These are phyloP conservation scores for Trichoderma afroharzianum DNA, from an alignment of 2,329 filamentous ascomycete genomes.

Conservation along the genomic window DNA sequence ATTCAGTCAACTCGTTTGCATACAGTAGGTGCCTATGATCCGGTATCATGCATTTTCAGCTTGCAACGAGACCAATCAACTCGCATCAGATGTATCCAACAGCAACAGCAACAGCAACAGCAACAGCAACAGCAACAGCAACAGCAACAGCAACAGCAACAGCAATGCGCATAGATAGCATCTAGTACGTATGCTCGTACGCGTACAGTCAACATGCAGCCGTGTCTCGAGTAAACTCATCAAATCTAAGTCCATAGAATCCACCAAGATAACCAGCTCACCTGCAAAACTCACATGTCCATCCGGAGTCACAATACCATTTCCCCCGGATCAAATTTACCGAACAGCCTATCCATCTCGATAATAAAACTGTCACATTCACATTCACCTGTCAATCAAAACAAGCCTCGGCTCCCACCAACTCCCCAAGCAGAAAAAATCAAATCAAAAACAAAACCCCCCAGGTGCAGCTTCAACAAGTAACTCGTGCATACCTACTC, in stretches of 20 bases:
- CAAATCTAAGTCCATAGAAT: background rate
- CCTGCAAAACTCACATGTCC: background rate
- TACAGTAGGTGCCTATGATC: background rate
- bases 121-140: background rate
- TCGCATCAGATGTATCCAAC: background rate
- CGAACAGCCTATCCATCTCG: background rate
- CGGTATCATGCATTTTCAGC: background rate
- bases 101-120: background rate
- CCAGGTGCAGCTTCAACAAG: background rate
- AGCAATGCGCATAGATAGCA: background rate
- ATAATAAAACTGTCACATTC: no score
- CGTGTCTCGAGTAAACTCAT: background rate
- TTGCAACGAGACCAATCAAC: background rate
- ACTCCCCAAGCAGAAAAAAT: background rate
- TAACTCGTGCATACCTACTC: background rate
- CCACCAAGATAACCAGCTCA: background rate
- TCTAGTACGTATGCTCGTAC: background rate
- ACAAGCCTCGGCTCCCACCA: background rate
- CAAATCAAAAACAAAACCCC: background rate
- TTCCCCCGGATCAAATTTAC: background rate
- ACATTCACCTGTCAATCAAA: background rate
- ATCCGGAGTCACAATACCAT: no score
- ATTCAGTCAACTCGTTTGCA: background rate
- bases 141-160: background rate
- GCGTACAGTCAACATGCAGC: background rate